Evolutionary conservation across 2,329 filamentous ascomycete genomes (phyloP), one percentile per base, ranked within the genome.

Genomic region (Rhinocladiella mackenziei): DNA sequence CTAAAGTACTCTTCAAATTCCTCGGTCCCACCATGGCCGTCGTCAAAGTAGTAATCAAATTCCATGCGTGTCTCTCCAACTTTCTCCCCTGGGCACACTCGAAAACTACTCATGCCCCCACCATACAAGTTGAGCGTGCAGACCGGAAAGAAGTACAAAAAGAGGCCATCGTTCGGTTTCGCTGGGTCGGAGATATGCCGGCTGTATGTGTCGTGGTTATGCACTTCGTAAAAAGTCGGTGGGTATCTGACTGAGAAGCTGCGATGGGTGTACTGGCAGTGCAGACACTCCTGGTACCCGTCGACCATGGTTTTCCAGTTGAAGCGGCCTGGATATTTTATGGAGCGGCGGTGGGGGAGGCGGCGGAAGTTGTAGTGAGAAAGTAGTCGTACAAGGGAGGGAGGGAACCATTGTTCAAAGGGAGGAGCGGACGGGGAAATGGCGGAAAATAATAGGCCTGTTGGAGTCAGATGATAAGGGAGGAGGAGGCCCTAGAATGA

Each of bases 301-400:
- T 78, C 75, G 17, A 78, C 73, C 74, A 77, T 77, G 0, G 75
- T 77, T 56, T 78, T 78, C 75, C 75, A 78, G 57, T 79, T 79
- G 63, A 78, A 78, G 0, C 67, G 65, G 2, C 76, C 75, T 38
- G 73, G 67, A 43, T 78, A 79, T n/a, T 67, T 69, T 50, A 78
- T 74, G 31, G 71, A 73, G 15, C 69, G 67, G 2, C 73, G 66
- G 51, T 76, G 65, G 0, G 74, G 74, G 2, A 76, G 62, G 42
- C 70, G 66, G 3, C 73, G 76, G 55, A 78, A 79, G 45, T 78
- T 72, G 2, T 77, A 73, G 30, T 60, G 67, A 2, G 63, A 62
- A 1, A 76, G 65, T 2, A 77, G 49, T 2, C 65, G 62, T 48
- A 77, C 70, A 0, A 79, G 61, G 1, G 52, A 52, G 1, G 74